These are phyloP conservation scores for Paraconiothyrium sp. DNA, from an alignment of 2,329 filamentous ascomycete species.

Conservation along the genomic window DNA sequence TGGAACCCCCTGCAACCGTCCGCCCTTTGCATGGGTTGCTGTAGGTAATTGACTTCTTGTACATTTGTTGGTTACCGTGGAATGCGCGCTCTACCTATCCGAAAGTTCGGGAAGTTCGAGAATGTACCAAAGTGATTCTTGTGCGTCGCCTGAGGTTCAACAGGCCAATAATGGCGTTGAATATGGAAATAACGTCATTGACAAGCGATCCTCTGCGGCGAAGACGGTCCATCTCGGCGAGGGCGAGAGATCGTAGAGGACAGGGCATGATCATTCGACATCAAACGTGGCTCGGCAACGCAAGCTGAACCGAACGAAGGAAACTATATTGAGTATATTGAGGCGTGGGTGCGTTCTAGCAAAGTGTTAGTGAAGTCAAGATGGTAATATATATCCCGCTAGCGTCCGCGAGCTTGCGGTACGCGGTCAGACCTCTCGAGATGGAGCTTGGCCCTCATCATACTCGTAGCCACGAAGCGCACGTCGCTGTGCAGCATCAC, in stretches of 20 bases:
- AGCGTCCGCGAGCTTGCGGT: background rate
- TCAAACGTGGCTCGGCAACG: background rate
- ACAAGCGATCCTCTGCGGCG: background rate
- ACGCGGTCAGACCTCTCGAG: background rate
- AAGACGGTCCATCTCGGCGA: constrained; percentile 18
- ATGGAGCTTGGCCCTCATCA: background rate
- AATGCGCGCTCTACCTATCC: constrained; percentile 8
- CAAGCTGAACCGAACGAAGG: background rate
- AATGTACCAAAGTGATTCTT: constrained; percentile 17
- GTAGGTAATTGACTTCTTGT: constrained; percentile 28
- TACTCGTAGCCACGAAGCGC: background rate
- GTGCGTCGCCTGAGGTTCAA: constrained; percentile 14
- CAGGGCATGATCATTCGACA: constrained; percentile 11
- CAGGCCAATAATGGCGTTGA: no score
- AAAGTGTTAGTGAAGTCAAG: background rate
- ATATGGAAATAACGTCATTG: no score
- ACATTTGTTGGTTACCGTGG: constrained; percentile 27
- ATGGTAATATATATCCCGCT: background rate
- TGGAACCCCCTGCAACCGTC: no score
- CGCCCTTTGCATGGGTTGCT: constrained; percentile 9
- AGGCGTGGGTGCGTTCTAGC: background rate
- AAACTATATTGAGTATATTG: background rate
- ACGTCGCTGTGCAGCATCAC: background rate
- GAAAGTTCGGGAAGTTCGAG: constrained; percentile 17
- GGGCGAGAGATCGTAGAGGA: constrained; percentile 9